These are phyloP conservation scores for Cadophora luteo-olivacea DNA, from an alignment of 2,329 filamentous ascomycete species.

Conservation along the genomic window DNA sequence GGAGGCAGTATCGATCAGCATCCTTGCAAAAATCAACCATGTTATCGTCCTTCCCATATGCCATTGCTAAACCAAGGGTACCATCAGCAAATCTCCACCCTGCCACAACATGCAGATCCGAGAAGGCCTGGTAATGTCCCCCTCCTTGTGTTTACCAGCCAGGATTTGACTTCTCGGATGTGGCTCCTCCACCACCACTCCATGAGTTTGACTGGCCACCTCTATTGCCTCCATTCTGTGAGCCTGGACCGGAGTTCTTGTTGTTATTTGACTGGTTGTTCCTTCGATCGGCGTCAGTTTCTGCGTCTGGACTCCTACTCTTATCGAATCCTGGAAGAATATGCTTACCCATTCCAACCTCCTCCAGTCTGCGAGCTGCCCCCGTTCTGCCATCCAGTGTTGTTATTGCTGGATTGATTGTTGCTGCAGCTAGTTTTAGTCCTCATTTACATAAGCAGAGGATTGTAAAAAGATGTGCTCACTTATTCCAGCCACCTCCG, in stretches of 20 bases:
- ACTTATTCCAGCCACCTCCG: neutral
- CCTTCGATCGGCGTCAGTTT: neutral
- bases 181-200: neutral
- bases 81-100: neutral
- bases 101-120: neutral
- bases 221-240: neutral
- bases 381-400: slow-evolving; percentile 6
- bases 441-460: neutral
- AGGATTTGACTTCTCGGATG: neutral
- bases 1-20: neutral
- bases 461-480: neutral
- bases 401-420: slow-evolving; percentile 3
- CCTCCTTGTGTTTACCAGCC: neutral
- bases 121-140: neutral
- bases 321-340: neutral
- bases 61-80: neutral
- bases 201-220: neutral
- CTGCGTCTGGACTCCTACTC: neutral
- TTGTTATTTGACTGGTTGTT: slow-evolving; percentile 7
- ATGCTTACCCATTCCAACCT: slow-evolving; percentile 1
- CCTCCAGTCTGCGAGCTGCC: slow-evolving; percentile 12
- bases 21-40: neutral
- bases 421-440: neutral
- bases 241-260: neutral
- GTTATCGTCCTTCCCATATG: neutral